Percentiles rank a stretch among this genome's conserved stretches.
These are phyloP conservation scores for Leptodontidium sp. DNA, from an alignment of 2,329 filamentous ascomycete genomes.

Conservation along the genomic window DNA sequence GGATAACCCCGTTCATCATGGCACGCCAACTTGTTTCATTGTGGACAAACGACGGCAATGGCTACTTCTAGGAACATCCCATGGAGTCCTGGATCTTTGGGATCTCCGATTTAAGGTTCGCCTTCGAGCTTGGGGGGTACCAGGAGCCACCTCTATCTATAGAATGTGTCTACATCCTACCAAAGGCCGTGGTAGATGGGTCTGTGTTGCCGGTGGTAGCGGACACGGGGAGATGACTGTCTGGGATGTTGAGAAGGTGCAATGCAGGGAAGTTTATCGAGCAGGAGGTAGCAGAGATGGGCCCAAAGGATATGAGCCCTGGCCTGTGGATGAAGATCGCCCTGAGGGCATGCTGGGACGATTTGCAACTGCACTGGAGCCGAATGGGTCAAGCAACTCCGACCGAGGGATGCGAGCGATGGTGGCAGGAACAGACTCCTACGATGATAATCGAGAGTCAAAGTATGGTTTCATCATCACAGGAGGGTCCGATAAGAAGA, in stretches of 20 bases:
- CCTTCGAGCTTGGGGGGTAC: conserved; percentile 87
- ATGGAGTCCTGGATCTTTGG: conserved; percentile 94
- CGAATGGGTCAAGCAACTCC: conserved; percentile 59
- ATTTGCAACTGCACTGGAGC: conserved; percentile 79
- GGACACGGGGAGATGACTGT: conserved; percentile 89
- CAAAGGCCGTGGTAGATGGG: conserved; percentile 80
- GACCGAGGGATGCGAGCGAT: conserved; percentile 80
- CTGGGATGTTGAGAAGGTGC: conserved; percentile 92
- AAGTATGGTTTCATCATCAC: conserved; percentile 86
- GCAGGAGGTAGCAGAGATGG: conserved; percentile 66
- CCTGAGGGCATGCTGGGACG: conserved; percentile 86
- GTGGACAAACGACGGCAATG: conserved; percentile 87
- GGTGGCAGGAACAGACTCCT: conserved; percentile 73
- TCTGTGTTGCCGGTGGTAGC: conserved; percentile 89
- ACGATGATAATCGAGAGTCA: conserved; percentile 75
- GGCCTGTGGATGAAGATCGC: conserved; percentile 89
- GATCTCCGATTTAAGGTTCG: conserved; percentile 93
- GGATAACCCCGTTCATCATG: conserved; percentile 89
- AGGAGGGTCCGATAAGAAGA: conserved; percentile 86
- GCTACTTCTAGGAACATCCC: conserved; percentile 89
- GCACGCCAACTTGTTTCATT: conserved; percentile 89
- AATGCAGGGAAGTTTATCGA: conserved; percentile 89
- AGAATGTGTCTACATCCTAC: conserved; percentile 80
- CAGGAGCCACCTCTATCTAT: conserved; percentile 81
- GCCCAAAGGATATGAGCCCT: conserved; percentile 77